Conservation (phyloP, 2,329 filamentous ascomycete species). For the Colletotrichum kahawae region DNA sequence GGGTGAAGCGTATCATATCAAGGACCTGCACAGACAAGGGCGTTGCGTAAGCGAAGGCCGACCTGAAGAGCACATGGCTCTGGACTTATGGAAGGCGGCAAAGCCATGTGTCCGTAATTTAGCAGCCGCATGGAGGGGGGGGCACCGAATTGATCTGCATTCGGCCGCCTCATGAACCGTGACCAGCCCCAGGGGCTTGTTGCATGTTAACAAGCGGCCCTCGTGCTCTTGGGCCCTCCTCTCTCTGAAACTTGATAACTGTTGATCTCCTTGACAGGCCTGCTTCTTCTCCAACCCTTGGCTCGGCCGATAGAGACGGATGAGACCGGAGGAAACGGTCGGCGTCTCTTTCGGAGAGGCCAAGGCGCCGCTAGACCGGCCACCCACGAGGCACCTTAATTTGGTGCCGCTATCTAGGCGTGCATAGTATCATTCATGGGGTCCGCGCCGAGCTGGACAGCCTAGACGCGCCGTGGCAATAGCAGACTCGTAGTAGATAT, state of each 20-base stretch:
- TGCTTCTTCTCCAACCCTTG: neutral
- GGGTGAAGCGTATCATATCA: neutral
- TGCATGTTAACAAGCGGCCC: neutral
- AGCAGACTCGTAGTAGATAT: neutral
- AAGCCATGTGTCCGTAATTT: neutral
- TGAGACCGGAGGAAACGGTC: neutral
- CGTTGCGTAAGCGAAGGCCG: neutral
- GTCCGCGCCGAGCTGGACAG: neutral
- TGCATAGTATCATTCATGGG: neutral
- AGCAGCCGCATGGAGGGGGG: neutral
- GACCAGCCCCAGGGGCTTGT: neutral
- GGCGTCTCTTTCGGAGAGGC: neutral
- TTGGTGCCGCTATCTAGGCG: neutral
- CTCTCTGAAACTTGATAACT: neutral
- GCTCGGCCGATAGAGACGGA: slow-evolving; percentile 3
- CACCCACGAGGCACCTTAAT: neutral
- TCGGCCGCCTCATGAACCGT: neutral
- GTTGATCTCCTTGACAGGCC: neutral
- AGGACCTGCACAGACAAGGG: neutral
- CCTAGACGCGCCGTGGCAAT: neutral
- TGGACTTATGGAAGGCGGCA: neutral
- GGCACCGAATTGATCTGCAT: neutral
- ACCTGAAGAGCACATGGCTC: neutral
- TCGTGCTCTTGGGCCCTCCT: neutral
- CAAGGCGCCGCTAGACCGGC: neutral